Conservation (phyloP, 1,139 yeast species). For the Taphrina wiesneri region DNA sequence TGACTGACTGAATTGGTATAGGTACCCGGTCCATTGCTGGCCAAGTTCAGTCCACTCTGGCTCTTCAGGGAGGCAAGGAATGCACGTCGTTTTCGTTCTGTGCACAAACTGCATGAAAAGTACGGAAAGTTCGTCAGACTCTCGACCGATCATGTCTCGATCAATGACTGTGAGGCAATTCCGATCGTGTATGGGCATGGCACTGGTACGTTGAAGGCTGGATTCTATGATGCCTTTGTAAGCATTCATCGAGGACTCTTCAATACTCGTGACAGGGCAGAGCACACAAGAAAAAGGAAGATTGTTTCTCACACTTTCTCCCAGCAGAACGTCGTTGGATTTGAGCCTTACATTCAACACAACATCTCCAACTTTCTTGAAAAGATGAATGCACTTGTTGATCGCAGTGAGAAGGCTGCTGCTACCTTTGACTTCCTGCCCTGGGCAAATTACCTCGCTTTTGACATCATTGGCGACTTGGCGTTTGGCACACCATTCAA, state of each 20-base stretch:
- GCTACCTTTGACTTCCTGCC: conserved; percentile 26
- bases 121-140: conserved; percentile 30
- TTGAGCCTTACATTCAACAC: conserved; percentile 25
- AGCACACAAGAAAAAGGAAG: conserved; percentile 32
- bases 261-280: conserved; percentile 31
- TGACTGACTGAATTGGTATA: not conserved
- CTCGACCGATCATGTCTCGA: conserved; percentile 31
- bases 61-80: conserved; percentile 25
- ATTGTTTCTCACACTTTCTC: conserved; percentile 22
- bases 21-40: conserved; percentile 54
- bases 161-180: conserved; percentile 23
- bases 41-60: conserved; percentile 27
- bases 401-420: not conserved
- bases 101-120: conserved; percentile 12
- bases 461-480: conserved; percentile 33
- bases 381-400: conserved; percentile 14
- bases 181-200: conserved; percentile 33
- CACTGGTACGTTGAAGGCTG: conserved; percentile 25
- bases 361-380: conserved; percentile 21
- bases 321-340: conserved; percentile 22
- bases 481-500: conserved; percentile 32
- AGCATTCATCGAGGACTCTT: conserved; percentile 27
- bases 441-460: conserved; percentile 31
- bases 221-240: conserved; percentile 31
- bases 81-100: conserved; percentile 3